These are phyloP conservation scores for Saccharomycopsis sp. DNA, from an alignment of 805 yeast species.

Conservation along the genomic window DNA sequence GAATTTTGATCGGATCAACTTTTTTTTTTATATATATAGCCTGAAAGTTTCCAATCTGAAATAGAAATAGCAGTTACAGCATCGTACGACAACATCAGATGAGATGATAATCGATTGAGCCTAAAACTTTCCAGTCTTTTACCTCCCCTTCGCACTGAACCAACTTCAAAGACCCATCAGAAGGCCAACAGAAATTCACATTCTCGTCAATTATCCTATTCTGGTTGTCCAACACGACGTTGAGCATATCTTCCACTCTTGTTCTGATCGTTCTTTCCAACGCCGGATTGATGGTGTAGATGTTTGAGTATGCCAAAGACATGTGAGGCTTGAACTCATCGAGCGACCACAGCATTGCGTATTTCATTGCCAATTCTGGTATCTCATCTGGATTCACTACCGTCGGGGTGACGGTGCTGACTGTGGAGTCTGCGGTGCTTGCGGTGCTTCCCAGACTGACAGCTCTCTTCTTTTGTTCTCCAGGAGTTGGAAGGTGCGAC, in stretches of 20 bases:
- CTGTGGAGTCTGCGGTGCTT: neutral
- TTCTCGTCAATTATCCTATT: conserved; percentile 12
- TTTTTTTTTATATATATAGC: neutral
- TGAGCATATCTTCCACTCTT: conserved; percentile 57
- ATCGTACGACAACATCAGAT: neutral
- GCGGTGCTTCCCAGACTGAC: neutral
- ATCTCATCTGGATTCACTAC: conserved; percentile 4
- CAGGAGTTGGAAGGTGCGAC: neutral
- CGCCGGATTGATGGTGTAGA: conserved; percentile 51
- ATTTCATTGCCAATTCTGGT: conserved; percentile 27
- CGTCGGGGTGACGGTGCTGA: neutral
- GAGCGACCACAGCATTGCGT: conserved; percentile 49
- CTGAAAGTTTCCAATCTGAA: neutral
- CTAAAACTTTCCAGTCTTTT: conserved; percentile 20
- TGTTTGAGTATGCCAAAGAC: conserved; percentile 57
- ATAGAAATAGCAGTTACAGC: too few relatives aligned
- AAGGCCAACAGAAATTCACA: conserved; percentile 14
- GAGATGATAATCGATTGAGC: conserved; percentile 19
- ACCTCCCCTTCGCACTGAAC: conserved; percentile 21
- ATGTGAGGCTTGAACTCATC: conserved; percentile 63
- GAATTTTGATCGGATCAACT: neutral
- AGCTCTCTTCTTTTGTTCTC: neutral
- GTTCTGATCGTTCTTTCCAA: conserved; percentile 53
- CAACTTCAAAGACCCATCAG: conserved; percentile 17
- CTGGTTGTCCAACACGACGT: conserved; percentile 33